These are phyloP conservation scores for Cladosporium halotolerans DNA, from an alignment of 2,329 filamentous ascomycete species.

Conservation along the genomic window DNA sequence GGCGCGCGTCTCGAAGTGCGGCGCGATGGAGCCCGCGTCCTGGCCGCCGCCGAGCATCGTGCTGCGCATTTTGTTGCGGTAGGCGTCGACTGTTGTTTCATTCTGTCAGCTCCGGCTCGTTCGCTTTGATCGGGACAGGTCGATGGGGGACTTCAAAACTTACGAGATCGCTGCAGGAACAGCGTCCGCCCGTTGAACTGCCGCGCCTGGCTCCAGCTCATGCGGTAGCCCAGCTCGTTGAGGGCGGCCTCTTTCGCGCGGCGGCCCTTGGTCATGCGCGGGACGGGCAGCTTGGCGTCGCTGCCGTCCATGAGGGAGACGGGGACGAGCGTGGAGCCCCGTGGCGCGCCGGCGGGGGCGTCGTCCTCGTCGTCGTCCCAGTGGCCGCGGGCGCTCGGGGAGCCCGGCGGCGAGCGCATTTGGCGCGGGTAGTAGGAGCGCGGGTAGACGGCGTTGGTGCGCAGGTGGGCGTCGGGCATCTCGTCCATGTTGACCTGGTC, in stretches of 20 bases:
- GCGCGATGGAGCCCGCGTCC: slow-evolving; percentile 65
- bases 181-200: slow-evolving; percentile 81
- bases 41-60: slow-evolving; percentile 74
- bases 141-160: slow-evolving; percentile 34
- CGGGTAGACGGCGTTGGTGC: slow-evolving; percentile 81
- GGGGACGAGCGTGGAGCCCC: slow-evolving; percentile 42
- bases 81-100: slow-evolving; percentile 68
- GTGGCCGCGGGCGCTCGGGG: slow-evolving; percentile 66
- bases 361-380: slow-evolving; percentile 63
- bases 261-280: slow-evolving; percentile 62
- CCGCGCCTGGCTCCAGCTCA: slow-evolving; percentile 94
- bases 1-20: slow-evolving; percentile 81
- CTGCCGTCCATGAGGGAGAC: slow-evolving; percentile 57
- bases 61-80: slow-evolving; percentile 82
- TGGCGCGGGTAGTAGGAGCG: slow-evolving; percentile 88
- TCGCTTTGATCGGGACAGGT: too few species aligned
- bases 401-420: slow-evolving; percentile 80
- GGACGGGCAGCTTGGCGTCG: slow-evolving; percentile 68
- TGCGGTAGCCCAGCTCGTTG: slow-evolving; percentile 88
- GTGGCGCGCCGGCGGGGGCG: slow-evolving; percentile 37
- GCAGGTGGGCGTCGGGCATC: slow-evolving; percentile 91
- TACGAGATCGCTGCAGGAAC: slow-evolving; percentile 85
- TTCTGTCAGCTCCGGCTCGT: slow-evolving; percentile 11
- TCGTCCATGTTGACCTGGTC: slow-evolving; percentile 90
- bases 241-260: slow-evolving; percentile 79